Base-by-base conservation (phyloP, 2,329 filamentous ascomycete genomes). In the Cadophora malorum region DNA sequence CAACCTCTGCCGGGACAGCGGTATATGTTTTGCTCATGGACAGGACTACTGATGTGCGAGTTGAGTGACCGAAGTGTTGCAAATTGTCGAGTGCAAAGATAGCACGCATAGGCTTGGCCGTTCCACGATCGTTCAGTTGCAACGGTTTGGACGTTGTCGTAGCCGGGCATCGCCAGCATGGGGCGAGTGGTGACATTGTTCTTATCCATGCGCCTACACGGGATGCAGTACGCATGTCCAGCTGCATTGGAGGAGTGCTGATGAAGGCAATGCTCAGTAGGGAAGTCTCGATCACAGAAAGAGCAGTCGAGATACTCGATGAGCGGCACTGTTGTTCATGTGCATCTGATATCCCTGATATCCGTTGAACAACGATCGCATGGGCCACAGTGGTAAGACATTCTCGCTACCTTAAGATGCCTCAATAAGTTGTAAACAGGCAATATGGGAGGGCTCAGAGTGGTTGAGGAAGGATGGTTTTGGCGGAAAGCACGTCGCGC, bases 21-120 rank as follows among this genome's bases (percentile, higher is more conserved):
- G 35, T 74, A 75, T 0, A 83, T 73, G 35, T 79, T 79, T 69
- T 81, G 80, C 78, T 81, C 79, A 79, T 88, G 86, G 0, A 73
- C 76, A 0, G 83, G 79, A 0, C 87, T 90, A 49, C 80, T 81
- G 1, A 90, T 74, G 71, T 91, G 87, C 64, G 82, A 78, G 59
- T 85, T 84, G 2, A 90, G 79, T 0, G 73, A 72, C 0, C 52
- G 14, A 0, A 80, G 64, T 0, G 60, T 66, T 0, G 31, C 63
- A 69, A 87, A 90, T 0, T 73, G 33, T 10, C 77, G 76, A 25
- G 82, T 76, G 72, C 88, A 90, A 4, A 90, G 68, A 67, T 84
- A 85, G 77, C 86, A 89, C 71, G 84, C 81, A 74, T 79, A 88
- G 0, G 16, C 70, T 1, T 31, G 0, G 0, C 82, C 81, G 63